These are phyloP conservation scores for Saccharum spontaneum DNA, from an alignment of 176 grass and related monocot genomes.

Conservation along the genomic window DNA sequence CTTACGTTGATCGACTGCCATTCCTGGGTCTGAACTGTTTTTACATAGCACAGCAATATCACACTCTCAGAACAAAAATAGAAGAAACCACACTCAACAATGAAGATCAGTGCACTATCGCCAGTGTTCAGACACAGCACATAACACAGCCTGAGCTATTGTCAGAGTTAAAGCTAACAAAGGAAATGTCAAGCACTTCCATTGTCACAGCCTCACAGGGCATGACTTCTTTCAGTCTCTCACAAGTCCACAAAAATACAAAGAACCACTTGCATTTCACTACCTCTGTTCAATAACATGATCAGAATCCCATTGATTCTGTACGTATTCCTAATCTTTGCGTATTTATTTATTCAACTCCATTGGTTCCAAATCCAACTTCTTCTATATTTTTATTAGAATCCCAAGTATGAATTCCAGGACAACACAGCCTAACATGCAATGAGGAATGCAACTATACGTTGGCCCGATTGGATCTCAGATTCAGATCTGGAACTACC, in stretches of 20 bases:
- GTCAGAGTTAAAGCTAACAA: background rate
- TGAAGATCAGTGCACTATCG: background rate
- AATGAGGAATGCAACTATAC: background rate
- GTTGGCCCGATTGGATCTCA: too few relatives aligned
- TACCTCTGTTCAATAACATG: background rate
- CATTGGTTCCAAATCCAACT: background rate
- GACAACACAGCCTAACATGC: background rate
- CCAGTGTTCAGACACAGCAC: background rate
- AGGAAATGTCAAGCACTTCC: background rate
- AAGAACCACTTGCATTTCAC: background rate
- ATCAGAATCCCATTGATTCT: background rate
- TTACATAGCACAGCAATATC: conserved; percentile 10
- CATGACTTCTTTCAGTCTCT: background rate
- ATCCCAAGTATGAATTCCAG: background rate
- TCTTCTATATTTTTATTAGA: background rate
- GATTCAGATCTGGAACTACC: too few relatives aligned
- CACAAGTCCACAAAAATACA: background rate
- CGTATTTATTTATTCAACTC: background rate
- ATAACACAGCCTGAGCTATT: background rate
- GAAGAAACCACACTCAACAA: conserved; percentile 7
- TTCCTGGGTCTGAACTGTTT: background rate
- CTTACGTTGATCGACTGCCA: background rate
- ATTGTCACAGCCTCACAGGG: background rate
- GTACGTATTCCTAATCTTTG: background rate
- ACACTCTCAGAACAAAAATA: conserved; percentile 5